Evolutionary conservation across 2,329 filamentous ascomycete species (phyloP), one percentile per base, ranked within the genome.

Genomic region (Venturia asperata): DNA sequence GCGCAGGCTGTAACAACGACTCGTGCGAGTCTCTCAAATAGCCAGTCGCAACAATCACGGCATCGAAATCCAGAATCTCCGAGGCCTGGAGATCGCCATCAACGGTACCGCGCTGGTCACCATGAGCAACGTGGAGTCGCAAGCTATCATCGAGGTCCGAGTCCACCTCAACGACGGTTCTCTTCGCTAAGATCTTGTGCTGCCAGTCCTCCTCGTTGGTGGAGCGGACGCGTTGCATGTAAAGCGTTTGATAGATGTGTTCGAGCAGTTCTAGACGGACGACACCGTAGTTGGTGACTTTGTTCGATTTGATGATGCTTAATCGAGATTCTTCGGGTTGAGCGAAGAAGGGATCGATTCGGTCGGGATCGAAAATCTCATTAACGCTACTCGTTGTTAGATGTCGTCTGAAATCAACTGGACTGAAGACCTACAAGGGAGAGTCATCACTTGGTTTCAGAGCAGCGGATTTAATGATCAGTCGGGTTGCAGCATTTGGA

Each of bases 361-460:
- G 89, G 42, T 88, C 86, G 0, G 93, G 93, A 78, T 97, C 92
- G 81, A 97, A 97, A 73, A 97, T 90, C 72, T 94, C 92, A 76
- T 97, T 97, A 71, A 97, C 92, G 71, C 90, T 92, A 68, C 61
- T 30, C 34, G 0, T 9, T 17, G 64, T 79, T 69, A 79, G 72
- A 47, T 19, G 27, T 61, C 21, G 30, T 49, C 30, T 41, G 41
- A 47, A 24, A 0, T 43, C 21, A 21, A 30, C 45, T 1, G 2
- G 10, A 42, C 1, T 9, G 65, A 27, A 52, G 15, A 66, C 89
- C 80, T 80, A 92, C 90, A 97, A 97, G 21, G 93, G 94, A 64
- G 91, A 96, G 75, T 97, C 94, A 73, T 99, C 93, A 73, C 91
- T 96, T 1, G 93, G 93, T 70, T 89, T 87, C 67, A 99, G 78